Percentiles rank a stretch among this genome's conserved stretches.
Evolutionary conservation across 305 asterid genomes (phyloP).

Genomic region (Coffea humblotiana): DNA sequence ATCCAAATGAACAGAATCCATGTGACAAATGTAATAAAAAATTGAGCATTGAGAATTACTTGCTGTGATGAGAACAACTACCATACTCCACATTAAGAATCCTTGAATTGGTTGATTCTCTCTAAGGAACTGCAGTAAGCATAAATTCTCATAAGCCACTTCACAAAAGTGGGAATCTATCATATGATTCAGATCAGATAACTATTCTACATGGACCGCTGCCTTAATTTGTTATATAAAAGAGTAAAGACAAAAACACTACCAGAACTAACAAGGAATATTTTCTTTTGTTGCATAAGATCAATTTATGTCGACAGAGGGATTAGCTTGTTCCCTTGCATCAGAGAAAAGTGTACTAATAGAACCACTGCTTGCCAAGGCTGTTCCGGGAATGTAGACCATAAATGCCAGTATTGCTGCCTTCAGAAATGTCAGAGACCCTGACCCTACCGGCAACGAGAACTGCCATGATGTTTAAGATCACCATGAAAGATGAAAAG

Average conservation of each 20-base stretch:
- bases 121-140: constrained; percentile 1
- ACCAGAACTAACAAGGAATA: too few species aligned
- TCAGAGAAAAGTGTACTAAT: constrained; percentile 10
- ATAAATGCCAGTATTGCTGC: not conserved
- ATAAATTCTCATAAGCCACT: not conserved
- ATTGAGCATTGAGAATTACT: not conserved
- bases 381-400: constrained; percentile 6
- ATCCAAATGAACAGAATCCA: not conserved
- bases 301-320: not conserved
- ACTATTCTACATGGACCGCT: not conserved
- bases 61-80: constrained; percentile 15
- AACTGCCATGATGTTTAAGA: constrained; percentile 1
- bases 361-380: not conserved
- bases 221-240: too few species aligned
- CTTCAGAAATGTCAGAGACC: constrained; percentile 12
- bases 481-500: not conserved
- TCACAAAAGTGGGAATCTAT: not conserved
- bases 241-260: too few species aligned
- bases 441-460: not conserved
- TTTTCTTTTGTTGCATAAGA: too few species aligned
- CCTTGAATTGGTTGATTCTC: constrained; percentile 1
- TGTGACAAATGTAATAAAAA: not conserved
- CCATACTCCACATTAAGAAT: constrained; percentile 19
- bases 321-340: not conserved
- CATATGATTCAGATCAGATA: not conserved